Base-by-base conservation (phyloP, 139 green algal genomes). In the Pseudopediastrum boryanum region DNA sequence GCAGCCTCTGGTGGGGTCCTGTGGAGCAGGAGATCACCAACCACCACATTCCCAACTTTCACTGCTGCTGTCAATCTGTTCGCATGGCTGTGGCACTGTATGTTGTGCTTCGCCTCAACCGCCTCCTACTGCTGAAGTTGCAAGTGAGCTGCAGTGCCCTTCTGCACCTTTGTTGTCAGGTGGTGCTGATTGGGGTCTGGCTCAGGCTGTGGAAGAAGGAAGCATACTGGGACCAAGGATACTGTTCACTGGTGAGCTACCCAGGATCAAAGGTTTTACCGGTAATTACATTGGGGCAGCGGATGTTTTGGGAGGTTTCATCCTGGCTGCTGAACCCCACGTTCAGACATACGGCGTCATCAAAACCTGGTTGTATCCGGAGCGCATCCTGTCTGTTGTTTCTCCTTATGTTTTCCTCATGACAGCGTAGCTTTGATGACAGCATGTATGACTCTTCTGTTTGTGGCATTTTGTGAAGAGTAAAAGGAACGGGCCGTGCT, bases 181-280 rank as follows among this genome's bases (percentile, higher is more conserved):
- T 35, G 90, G 89, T 4, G 87, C 85, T 2, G 90, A 94, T 73
- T 90, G 78, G 69, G 90, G 90, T 0, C 78, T 94, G 33, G 89
- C 90, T 7, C 59, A 83, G 46, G 89, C 90, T 3, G 85, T 92
- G 27, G 89, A 92, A 8, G 90, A 93, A 35, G 90, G 89, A 1
- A 54, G 58, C 19, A 73, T 94, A 1, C 56, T 86, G 42, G 90
- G 89, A 2, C 90, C 89, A 0, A 52, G 84, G 29, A 33, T 94
- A 10, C 75, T 93, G 61, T 93, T 92, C 82, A 89, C 83, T 6
- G 89, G 89, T 64, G 39, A 23, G 67, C 21, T 2, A 4, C 61
- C 43, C 16, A 5, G 4, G 31, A 2, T 69, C 7, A 35, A 12
- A 16, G 7, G 16, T 23, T 33, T 2, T 69, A 27, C 10, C 54